Evolutionary conservation across 805 yeast species (phyloP), one percentile per base, ranked within the genome.

Genomic region (Candida yuanshanica): DNA sequence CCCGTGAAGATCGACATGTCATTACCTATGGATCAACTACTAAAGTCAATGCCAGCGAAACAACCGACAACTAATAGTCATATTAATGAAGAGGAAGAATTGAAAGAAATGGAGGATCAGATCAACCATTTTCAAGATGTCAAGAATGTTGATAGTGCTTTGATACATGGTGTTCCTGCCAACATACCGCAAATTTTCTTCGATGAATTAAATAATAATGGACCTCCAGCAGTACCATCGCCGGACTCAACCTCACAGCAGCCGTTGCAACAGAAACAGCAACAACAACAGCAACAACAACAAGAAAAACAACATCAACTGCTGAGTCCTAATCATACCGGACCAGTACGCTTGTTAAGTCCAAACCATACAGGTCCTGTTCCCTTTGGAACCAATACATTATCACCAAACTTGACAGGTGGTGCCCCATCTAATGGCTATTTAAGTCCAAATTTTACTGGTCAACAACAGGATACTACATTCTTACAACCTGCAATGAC

Each of bases 11-110:
- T 83, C 21, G 91, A 84, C 55, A 65, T 74, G 39, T 71, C 83
- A 2, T 62, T 84, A 17, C 90, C 93, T 7, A 85, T 85, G 95
- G 86, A 81, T 52, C 87, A 84, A 55, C 59, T 85, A 22, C 52
- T 85, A 34, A 65, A 66, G 37, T 68, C 68, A 38, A 56, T 83
- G 25, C 56, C 84, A 31, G 65, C 66, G 40, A 69, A 68, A 41
- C 59, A 79, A 14, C 50, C 60, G 33, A 42, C 60, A 35, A 62
- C 57, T 33, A 42, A 39, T 29, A 61, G 54, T 20, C 49, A 44
- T 7, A 79, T 75, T 34, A 83, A 81, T 47, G 95, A 84, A 45
- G 81, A 76, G 48, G 83, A 81, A 50, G 83, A 79, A 35, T 66
- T 83, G 24, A 76, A 75, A 46, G 90, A 81, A 48, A 82, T 83